Evolutionary conservation across 2,329 filamentous ascomycete species (phyloP), one percentile per base, ranked within the genome.

Genomic region (Sphaerulina vaccinii): DNA sequence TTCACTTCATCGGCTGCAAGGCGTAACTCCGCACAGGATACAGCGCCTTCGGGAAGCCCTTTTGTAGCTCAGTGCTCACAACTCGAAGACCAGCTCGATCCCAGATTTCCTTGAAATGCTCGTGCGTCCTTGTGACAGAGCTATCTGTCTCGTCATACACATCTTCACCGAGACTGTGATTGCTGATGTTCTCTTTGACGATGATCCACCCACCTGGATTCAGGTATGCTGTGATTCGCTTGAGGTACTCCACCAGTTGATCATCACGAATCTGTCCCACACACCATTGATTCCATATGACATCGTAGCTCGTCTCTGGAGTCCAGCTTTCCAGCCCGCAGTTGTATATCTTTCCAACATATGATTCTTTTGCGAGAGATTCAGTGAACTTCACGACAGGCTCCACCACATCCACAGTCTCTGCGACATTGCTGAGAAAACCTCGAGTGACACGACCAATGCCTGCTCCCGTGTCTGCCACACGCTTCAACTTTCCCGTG

Each of bases 231-330:
- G 77, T 79, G 66, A 88, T 88, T 21, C 81, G 76, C 50, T 72
- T 61, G 13, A 96, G 70, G 63, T 85, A 95, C 2, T 73, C 73
- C 1, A 87, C 75, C 3, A 96, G 67, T 67, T 95, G 83, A 6
- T 70, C 71, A 66, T 96, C 90, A 0, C 81, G 90, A 49, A 96
- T 73, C 68, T 96, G 86, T 19, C 88, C 87, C 6, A 92, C 71
- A 69, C 90, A 96, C 90, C 91, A 96, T 70, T 96, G 91, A 44
- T 82, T 86, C 88, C 89, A 96, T 55, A 96, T 83, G 39, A 96
- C 69, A 66, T 91, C 86, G 70, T 96, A 96, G 42, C 71, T 38
- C 6, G 47, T 36, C 5, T 70, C 65, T 0, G 68, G 68, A 38
- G 78, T 75, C 88, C 88, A 95, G 22, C 80, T 77, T 69, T 95